These are phyloP conservation scores for Stereocaulon alpinum DNA, from an alignment of 495 filamentous ascomycete species.

Conservation along the genomic window DNA sequence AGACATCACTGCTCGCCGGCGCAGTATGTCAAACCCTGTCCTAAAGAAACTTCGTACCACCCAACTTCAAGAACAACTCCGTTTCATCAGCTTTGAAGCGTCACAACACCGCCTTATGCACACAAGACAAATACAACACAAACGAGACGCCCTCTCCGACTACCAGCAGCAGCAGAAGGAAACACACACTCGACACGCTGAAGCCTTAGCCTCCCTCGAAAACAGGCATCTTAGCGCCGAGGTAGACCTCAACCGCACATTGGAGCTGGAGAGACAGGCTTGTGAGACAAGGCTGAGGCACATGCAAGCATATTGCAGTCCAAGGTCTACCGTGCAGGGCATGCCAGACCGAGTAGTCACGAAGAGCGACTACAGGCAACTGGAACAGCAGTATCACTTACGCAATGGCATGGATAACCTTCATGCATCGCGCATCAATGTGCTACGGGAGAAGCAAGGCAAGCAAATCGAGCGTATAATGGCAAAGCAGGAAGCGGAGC, in stretches of 20 bases:
- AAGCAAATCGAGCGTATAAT: constrained; percentile 56
- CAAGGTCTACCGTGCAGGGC: constrained; percentile 4
- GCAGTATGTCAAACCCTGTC: constrained; percentile 15
- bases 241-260: constrained; percentile 18
- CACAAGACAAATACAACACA: constrained; percentile 13
- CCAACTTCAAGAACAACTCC: constrained; percentile 24
- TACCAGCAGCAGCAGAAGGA: constrained; percentile 13
- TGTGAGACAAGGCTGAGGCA: constrained; percentile 23
- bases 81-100: constrained; percentile 22
- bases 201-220: constrained; percentile 20
- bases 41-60: constrained; percentile 19
- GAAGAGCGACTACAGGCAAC: constrained; percentile 46
- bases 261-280: constrained; percentile 22
- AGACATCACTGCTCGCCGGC: constrained; percentile 13
- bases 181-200: constrained; percentile 16
- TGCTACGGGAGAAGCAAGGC: constrained; percentile 66
- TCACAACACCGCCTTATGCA: constrained; percentile 21
- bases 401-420: constrained; percentile 60
- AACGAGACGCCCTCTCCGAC: constrained; percentile 5
- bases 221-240: constrained; percentile 23
- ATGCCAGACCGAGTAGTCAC: constrained; percentile 42
- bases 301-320: constrained; percentile 27
- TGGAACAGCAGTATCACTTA: constrained; percentile 59
- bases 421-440: constrained; percentile 66
- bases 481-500: constrained; percentile 53